Percentiles rank a stretch among this genome's conserved stretches.
Evolutionary conservation across 2,329 filamentous ascomycete species (phyloP).

Genomic region (Tolypocladium ophioglossoides): DNA sequence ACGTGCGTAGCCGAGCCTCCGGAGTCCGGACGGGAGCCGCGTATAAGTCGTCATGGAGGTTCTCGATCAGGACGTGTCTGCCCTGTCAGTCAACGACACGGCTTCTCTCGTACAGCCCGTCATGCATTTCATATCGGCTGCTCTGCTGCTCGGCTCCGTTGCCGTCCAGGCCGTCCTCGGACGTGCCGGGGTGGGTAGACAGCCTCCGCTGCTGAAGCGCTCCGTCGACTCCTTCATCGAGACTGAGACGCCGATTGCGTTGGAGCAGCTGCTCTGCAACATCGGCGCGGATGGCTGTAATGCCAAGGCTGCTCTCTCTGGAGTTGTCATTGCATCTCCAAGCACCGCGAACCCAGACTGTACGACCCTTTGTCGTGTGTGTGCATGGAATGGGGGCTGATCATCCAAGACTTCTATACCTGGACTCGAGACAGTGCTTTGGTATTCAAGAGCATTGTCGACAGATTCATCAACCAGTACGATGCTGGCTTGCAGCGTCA

Average conservation of each 20-base stretch:
- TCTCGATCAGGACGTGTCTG: conserved; percentile 12
- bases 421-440: conserved; percentile 70
- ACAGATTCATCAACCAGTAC: conserved; percentile 51
- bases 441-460: conserved; percentile 57
- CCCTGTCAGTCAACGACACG: conserved; percentile 17
- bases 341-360: conserved; percentile 43
- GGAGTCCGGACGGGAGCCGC: conserved; percentile 5
- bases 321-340: conserved; percentile 47
- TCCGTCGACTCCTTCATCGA: conserved; percentile 42
- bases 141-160: conserved; percentile 38
- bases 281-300: conserved; percentile 45
- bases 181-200: conserved; percentile 22
- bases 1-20: neutral
- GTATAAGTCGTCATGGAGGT: conserved; percentile 14
- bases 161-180: conserved; percentile 41
- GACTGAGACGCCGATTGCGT: conserved; percentile 39
- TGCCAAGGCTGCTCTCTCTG: conserved; percentile 33
- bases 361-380: conserved; percentile 21
- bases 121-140: conserved; percentile 40
- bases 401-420: conserved; percentile 57
- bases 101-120: conserved; percentile 23
- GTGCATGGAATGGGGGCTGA: neutral
- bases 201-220: conserved; percentile 29
- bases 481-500: conserved; percentile 44
- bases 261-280: conserved; percentile 45